Percentiles rank a stretch among this genome's conserved stretches.
phyloP scores from a whole-genome alignment of 148 eudicot genomes.

The Amaranthus palmeri region DNA sequence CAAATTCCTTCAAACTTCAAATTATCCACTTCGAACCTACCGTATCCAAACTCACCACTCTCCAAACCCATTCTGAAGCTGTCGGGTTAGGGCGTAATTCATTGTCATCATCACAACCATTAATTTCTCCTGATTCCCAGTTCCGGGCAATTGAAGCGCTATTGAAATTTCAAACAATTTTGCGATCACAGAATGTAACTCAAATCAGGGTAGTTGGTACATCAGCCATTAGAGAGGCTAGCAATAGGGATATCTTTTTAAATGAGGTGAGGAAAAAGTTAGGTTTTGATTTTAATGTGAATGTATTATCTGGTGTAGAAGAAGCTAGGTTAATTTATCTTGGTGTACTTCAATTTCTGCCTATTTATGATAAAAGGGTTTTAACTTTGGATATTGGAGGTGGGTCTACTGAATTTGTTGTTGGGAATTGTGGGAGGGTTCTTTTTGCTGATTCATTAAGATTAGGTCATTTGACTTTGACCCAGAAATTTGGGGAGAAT shows the following conservation, averaged over 20 bases:
- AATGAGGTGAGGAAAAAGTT: constrained; percentile 27
- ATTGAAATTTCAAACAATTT: constrained; percentile 30
- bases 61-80: constrained; percentile 38
- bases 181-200: constrained; percentile 28
- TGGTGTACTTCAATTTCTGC: constrained; percentile 48
- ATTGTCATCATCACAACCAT: constrained; percentile 24
- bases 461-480: constrained; percentile 55
- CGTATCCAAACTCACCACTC: constrained; percentile 38
- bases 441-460: constrained; percentile 37
- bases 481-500: constrained; percentile 31
- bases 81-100: constrained; percentile 38
- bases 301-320: constrained; percentile 49
- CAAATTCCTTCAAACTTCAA: constrained; percentile 65
- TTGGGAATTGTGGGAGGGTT: constrained; percentile 41
- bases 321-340: constrained; percentile 54
- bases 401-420: constrained; percentile 64
- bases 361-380: constrained; percentile 30
- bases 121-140: constrained; percentile 28
- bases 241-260: constrained; percentile 32
- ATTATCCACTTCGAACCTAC: constrained; percentile 38
- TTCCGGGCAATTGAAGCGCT: constrained; percentile 40
- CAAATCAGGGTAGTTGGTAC: constrained; percentile 55
- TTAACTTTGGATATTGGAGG: constrained; percentile 66
- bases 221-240: constrained; percentile 55
- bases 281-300: constrained; percentile 34